Conservation (phyloP, 2,329 filamentous ascomycete species). For the Coniochaeta sp. region DNA sequence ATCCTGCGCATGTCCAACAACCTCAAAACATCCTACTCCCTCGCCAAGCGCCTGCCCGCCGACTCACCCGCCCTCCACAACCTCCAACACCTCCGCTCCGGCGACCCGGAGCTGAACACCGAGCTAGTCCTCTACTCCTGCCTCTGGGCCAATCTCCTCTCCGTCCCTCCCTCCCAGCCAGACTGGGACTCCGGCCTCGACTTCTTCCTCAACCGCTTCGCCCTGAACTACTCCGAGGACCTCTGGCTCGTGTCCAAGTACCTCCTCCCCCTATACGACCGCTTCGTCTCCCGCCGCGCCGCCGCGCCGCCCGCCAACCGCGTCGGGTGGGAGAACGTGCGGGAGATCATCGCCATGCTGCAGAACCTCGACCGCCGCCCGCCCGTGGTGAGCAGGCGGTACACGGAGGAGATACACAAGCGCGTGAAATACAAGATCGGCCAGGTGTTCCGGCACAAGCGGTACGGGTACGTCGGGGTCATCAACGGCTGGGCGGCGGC, state of each 20-base stretch:
- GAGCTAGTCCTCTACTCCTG: slow-evolving; percentile 62
- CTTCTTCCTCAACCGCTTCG: slow-evolving; percentile 57
- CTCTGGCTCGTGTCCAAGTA: slow-evolving; percentile 63
- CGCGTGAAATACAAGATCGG: slow-evolving; percentile 64
- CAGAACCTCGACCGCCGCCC: slow-evolving; percentile 35
- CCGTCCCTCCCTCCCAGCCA: slow-evolving; percentile 37
- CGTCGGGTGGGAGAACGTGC: slow-evolving; percentile 25
- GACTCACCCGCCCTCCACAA: slow-evolving; percentile 29
- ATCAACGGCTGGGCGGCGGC: slow-evolving; percentile 78
- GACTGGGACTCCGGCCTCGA: slow-evolving; percentile 57
- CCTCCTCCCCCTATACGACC: slow-evolving; percentile 55
- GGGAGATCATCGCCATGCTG: slow-evolving; percentile 31
- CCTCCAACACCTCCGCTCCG: slow-evolving; percentile 29
- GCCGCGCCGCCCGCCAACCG: slow-evolving; percentile 19
- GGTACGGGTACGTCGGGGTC: slow-evolving; percentile 73
- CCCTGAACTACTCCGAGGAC: slow-evolving; percentile 63
- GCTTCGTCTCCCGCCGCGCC: slow-evolving; percentile 16
- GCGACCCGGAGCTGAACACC: slow-evolving; percentile 49
- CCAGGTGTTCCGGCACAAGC: slow-evolving; percentile 74
- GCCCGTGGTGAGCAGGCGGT: slow-evolving; percentile 25
- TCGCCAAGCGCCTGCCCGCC: slow-evolving; percentile 34
- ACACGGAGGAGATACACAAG: slow-evolving; percentile 25
- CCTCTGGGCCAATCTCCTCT: slow-evolving; percentile 62
- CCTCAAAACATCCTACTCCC: slow-evolving; percentile 60
- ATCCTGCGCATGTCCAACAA: slow-evolving; percentile 73